Evolutionary conservation across 1,284 basidiomycete species (phyloP).

Genomic region (Cryptococcus wingfieldii): DNA sequence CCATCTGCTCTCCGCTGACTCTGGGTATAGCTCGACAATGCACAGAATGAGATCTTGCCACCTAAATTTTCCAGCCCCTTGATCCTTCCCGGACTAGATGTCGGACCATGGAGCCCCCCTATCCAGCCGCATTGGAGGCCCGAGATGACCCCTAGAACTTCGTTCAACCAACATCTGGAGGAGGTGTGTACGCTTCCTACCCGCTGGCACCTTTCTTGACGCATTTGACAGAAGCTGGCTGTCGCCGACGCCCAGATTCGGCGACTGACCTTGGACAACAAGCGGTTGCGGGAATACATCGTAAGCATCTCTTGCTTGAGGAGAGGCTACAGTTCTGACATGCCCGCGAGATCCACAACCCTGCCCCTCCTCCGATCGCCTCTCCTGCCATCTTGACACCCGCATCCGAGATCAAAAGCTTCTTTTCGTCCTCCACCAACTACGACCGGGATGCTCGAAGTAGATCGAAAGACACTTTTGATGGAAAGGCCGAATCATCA

Average conservation of each 20-base stretch:
- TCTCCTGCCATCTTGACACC: neutral
- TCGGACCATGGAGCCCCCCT: conserved; percentile 27
- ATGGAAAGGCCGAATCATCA: too few relatives aligned
- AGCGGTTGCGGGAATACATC: conserved; percentile 17
- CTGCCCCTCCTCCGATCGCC: neutral
- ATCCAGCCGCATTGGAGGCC: neutral
- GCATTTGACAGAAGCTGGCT: conserved; percentile 16
- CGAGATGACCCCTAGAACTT: too few relatives aligned
- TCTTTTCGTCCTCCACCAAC: neutral
- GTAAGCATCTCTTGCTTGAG: conserved; percentile 1
- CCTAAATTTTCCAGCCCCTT: conserved; percentile 12
- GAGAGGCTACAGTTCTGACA: neutral
- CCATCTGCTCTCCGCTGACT: too few relatives aligned
- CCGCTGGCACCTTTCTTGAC: neutral
- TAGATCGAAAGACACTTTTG: too few relatives aligned
- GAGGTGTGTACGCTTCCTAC: conserved; percentile 13
- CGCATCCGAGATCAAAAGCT: neutral
- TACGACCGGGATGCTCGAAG: too few relatives aligned
- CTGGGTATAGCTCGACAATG: neutral
- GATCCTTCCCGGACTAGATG: conserved; percentile 15
- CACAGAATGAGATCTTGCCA: neutral
- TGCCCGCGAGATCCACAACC: neutral
- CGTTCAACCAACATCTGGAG: conserved; percentile 8
- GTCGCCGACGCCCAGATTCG: conserved; percentile 19
- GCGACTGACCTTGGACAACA: conserved; percentile 30